Evolutionary conservation across 768 basidiomycete genomes (phyloP).

Genomic region (Thelephora aurantiotincta): DNA sequence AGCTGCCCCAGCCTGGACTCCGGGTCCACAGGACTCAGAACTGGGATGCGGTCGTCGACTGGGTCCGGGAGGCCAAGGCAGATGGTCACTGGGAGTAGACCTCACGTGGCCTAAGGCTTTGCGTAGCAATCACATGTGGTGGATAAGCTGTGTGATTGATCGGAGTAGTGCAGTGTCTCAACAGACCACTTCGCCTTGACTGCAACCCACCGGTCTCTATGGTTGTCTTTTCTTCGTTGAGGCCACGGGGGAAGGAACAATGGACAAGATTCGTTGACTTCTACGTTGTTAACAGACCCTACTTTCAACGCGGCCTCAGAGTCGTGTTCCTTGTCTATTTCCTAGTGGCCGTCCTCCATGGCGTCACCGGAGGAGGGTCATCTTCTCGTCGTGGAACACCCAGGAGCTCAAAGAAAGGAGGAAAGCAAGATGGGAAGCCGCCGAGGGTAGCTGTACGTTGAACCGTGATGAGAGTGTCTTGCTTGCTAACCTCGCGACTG

Average conservation of each 20-base stretch:
- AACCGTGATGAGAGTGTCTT: not conserved
- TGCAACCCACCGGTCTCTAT: conserved; percentile 10
- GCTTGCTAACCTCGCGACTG: not conserved
- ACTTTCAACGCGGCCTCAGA: conserved; percentile 61
- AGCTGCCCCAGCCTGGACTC: conserved; percentile 29
- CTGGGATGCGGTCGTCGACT: conserved; percentile 45
- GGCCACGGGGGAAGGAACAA: conserved; percentile 19
- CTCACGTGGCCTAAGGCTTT: not conserved
- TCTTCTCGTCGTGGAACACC: conserved; percentile 25
- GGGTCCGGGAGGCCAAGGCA: conserved; percentile 22
- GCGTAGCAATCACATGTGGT: not conserved
- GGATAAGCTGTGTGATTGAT: not conserved
- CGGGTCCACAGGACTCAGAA: conserved; percentile 39
- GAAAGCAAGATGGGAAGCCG: conserved; percentile 29
- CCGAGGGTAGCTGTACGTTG: conserved; percentile 54
- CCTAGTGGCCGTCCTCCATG: conserved; percentile 45
- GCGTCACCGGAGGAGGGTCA: conserved; percentile 17
- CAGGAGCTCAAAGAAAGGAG: conserved; percentile 16
- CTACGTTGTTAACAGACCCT: conserved; percentile 56
- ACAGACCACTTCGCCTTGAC: not conserved
- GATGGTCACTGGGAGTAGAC: conserved; percentile 6
- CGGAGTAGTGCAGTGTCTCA: not conserved
- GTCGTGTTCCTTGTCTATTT: conserved; percentile 58
- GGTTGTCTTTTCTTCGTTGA: conserved; percentile 16
- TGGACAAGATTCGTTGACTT: conserved; percentile 28